phyloP scores from a whole-genome alignment of 2,329 filamentous ascomycete species.

The Arthrinium phaeospermum region DNA sequence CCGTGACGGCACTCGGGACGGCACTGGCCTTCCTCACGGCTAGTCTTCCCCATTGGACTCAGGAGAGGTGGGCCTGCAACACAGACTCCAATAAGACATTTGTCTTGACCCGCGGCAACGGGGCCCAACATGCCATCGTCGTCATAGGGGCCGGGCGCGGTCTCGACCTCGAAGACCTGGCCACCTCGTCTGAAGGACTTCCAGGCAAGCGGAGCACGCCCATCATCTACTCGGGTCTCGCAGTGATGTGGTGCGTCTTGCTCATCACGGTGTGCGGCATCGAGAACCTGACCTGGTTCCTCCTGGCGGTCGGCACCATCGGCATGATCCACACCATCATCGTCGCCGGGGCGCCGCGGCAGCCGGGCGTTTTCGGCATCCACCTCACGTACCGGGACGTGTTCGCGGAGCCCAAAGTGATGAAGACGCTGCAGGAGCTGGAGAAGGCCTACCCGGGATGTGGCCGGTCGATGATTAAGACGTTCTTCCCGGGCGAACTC shows the following conservation, averaged over 20 bases:
- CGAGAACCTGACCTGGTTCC: background rate
- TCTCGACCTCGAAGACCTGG: background rate
- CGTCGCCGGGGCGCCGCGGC: background rate
- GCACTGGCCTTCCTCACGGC: background rate
- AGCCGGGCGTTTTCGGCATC: background rate
- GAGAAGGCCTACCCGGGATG: background rate
- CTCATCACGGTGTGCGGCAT: background rate
- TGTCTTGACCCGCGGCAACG: background rate
- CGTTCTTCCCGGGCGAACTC: background rate
- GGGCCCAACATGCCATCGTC: background rate
- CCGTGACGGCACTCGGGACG: background rate
- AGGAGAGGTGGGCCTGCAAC: background rate
- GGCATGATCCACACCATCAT: conserved; percentile 6
- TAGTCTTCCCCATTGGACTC: background rate
- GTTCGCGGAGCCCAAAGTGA: background rate
- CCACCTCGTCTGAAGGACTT: background rate
- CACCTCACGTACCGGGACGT: background rate
- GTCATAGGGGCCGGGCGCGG: background rate
- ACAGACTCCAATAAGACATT: background rate
- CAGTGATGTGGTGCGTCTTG: background rate
- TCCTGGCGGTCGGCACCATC: background rate
- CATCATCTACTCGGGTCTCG: background rate
- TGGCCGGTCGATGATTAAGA: background rate
- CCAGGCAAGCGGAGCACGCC: background rate
- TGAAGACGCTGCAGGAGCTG: background rate